Evolutionary conservation across 495 filamentous ascomycete species (phyloP).

Genomic region (Xylaria cubensis): DNA sequence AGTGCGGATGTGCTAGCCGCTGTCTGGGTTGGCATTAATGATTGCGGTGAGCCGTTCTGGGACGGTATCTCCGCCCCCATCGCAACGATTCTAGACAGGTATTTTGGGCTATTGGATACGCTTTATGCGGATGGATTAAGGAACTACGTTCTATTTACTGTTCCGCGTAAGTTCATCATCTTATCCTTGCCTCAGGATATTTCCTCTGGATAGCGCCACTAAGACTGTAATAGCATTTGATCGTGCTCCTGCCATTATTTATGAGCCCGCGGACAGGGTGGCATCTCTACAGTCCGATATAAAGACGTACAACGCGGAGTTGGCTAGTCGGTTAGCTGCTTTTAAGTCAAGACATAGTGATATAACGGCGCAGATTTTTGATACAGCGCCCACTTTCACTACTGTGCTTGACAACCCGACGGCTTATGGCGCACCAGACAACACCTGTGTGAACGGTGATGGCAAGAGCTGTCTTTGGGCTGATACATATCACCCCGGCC

Average conservation of each 20-base stretch:
- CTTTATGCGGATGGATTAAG: slow-evolving; percentile 63
- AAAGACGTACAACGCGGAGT: slow-evolving; percentile 41
- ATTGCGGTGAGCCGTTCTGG: slow-evolving; percentile 62
- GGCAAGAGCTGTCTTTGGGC: slow-evolving; percentile 55
- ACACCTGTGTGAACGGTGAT: slow-evolving; percentile 52
- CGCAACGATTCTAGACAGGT: slow-evolving; percentile 53
- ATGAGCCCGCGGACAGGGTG: slow-evolving; percentile 1
- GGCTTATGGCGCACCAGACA: slow-evolving; percentile 50
- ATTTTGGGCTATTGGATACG: slow-evolving; percentile 53
- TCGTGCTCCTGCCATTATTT: slow-evolving; percentile 13
- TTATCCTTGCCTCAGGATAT: neutral
- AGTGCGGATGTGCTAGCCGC: slow-evolving; percentile 60
- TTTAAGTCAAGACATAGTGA: slow-evolving; percentile 43
- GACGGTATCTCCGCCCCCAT: slow-evolving; percentile 47
- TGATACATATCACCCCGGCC: slow-evolving; percentile 54
- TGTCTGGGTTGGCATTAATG: slow-evolving; percentile 71
- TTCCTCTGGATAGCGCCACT: neutral
- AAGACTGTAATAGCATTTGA: slow-evolving; percentile 22
- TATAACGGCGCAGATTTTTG: slow-evolving; percentile 41
- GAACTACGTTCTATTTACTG: slow-evolving; percentile 69
- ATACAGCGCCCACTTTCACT: slow-evolving; percentile 50
- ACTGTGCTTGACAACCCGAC: slow-evolving; percentile 49
- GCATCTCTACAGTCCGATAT: slow-evolving; percentile 28
- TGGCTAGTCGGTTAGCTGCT: slow-evolving; percentile 32
- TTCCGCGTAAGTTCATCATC: slow-evolving; percentile 51